Conservation (phyloP, 805 yeast genomes). For the Priceomyces castillae region DNA sequence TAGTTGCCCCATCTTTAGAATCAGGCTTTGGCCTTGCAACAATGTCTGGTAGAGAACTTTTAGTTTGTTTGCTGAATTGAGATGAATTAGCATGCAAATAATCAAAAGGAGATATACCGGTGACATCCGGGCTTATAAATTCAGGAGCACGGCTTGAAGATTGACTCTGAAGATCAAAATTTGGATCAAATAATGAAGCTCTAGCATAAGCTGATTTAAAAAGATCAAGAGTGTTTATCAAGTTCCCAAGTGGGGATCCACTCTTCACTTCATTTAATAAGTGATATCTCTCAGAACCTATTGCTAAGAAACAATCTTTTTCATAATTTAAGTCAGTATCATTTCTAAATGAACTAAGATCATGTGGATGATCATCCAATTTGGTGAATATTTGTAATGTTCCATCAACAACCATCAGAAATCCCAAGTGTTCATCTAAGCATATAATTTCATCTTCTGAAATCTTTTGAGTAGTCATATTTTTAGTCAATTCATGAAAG, state of each 20-base stretch:
- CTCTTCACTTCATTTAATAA: conserved; percentile 75
- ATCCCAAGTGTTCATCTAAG: conserved; percentile 75
- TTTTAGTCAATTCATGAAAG: conserved; percentile 87
- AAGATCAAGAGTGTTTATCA: conserved; percentile 74
- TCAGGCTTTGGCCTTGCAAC: conserved; percentile 65
- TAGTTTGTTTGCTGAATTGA: neutral
- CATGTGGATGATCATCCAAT: conserved; percentile 24
- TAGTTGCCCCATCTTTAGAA: conserved; percentile 51
- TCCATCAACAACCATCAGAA: conserved; percentile 92
- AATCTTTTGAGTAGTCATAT: conserved; percentile 84
- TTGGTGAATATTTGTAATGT: conserved; percentile 73
- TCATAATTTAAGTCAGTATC: conserved; percentile 30
- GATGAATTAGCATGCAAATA: neutral
- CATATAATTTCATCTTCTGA: conserved; percentile 73
- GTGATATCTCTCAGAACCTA: conserved; percentile 65
- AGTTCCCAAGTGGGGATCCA: conserved; percentile 81
- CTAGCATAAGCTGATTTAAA: conserved; percentile 37
- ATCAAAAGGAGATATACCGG: conserved; percentile 7
- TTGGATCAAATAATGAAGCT: conserved; percentile 8
- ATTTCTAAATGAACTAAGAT: conserved; percentile 10
- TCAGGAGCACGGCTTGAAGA: conserved; percentile 43
- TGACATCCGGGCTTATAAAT: conserved; percentile 1
- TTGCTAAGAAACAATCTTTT: conserved; percentile 40
- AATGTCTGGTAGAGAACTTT: conserved; percentile 32
- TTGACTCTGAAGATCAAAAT: neutral